Conservation (phyloP, 139 green algal genomes). For the Trebouxia sp. region DNA sequence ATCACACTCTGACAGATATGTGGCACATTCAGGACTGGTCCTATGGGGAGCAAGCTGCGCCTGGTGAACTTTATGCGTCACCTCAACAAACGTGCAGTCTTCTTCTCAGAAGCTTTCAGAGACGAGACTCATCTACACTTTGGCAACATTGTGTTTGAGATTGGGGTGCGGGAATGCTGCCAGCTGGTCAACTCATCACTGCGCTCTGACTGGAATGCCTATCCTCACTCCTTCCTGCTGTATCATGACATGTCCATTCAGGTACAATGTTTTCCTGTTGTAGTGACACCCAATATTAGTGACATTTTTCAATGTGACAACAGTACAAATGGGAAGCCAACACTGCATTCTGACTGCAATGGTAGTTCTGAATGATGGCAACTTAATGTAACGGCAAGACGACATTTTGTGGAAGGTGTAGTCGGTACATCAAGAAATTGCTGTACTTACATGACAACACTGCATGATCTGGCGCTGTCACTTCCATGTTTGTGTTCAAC, state of each 20-base stretch:
- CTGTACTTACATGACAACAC: no score
- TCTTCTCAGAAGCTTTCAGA: not conserved
- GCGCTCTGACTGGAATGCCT: not conserved
- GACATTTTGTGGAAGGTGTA: no score
- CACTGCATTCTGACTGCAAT: no score
- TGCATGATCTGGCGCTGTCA: no score
- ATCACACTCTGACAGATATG: not conserved
- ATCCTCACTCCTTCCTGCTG: not conserved
- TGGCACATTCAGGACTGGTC: not conserved
- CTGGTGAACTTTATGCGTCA: not conserved
- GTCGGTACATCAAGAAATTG: no score
- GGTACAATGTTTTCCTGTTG: not conserved
- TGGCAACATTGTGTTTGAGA: not conserved
- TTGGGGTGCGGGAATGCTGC: constrained; percentile 6
- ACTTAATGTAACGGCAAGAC: no score
- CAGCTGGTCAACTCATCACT: not conserved
- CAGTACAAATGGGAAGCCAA: no score
- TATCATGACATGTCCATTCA: not conserved
- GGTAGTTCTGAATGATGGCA: no score
- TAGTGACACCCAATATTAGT: no score
- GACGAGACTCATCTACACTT: not conserved
- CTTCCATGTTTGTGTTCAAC: no score
- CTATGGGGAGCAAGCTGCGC: not conserved
- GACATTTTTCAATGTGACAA: no score
- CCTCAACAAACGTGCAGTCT: not conserved